Evolutionary conservation across 192 early-diverging fungal species (phyloP), one percentile per base, ranked within the genome.

Genomic region (Kickxella alabastrina): DNA sequence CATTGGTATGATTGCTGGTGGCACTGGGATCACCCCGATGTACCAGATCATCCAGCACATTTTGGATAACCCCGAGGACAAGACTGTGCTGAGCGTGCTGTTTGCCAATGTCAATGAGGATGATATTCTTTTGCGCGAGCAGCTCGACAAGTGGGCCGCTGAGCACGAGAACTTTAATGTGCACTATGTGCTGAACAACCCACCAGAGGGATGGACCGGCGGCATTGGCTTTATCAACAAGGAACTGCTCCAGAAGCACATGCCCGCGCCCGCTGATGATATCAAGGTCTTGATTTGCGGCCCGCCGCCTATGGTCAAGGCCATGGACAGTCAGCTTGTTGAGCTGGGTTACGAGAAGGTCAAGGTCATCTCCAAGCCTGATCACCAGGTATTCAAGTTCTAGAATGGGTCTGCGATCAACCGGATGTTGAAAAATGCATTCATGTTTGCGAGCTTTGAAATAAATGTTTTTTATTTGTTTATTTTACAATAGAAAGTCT

Each of bases 21-120:
- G 93, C 46, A 92, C 93, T 41, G 93, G 88, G n/a, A 89, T 97
- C 56, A 93, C 94, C 1, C 94, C 94, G 42, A 97, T 97, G 94
- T 80, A 89, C 49, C 92, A 87, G 85, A 85, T 98, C 51, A 89
- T 96, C 41, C 88, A 89, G 42, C 85, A 87, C 24, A 81, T 95
- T 21, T 54, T 89, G 49, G 82, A 83, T 45, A 89, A 98, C 72
- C 90, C 91, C 18, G 66, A 80, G 26, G 95, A 98, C 65, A 85
- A 84, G 62, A 98, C 95, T 24, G 79, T 79, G 37, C 62, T 98
- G 37, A 86, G 66, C 59, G 77, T 98, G n/a, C 78, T 95, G 43
- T 98, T 90, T 79, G 91, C 90, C 55, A 98, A 98, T 68, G 88
- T 92, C 36, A 88, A 70, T 6, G 81, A 83, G 38, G 85, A 92